phyloP scores from a whole-genome alignment of 2,329 filamentous ascomycete species.

The Didymella pomorum region DNA sequence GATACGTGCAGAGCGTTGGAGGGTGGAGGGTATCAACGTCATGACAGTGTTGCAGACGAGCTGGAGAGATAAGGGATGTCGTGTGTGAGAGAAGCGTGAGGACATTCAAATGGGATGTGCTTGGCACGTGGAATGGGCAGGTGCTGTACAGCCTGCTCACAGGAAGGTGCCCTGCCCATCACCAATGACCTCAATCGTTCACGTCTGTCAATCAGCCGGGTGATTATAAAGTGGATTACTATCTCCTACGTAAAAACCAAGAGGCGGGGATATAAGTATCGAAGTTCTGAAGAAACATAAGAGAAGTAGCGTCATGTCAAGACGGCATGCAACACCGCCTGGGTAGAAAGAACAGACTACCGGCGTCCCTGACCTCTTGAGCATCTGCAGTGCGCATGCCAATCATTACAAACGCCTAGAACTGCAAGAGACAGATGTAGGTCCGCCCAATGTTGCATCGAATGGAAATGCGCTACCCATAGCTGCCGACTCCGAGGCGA shows the following conservation, averaged over 20 bases:
- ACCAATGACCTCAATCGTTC: not conserved
- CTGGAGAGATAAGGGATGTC: not conserved
- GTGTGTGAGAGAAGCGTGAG: not conserved
- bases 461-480: constrained; percentile 42
- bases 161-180: not conserved
- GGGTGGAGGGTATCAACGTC: constrained; percentile 7
- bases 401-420: constrained; percentile 46
- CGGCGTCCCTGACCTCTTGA: constrained; percentile 34
- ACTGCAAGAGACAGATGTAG: constrained; percentile 39
- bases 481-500: constrained; percentile 22
- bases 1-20: not conserved
- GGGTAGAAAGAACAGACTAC: constrained; percentile 42
- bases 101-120: not conserved
- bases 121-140: not conserved
- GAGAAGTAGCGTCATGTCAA: constrained; percentile 48
- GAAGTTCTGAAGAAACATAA: constrained; percentile 53
- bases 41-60: not conserved
- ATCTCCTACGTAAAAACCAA: constrained; percentile 51
- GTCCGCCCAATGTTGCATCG: constrained; percentile 31
- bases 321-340: constrained; percentile 40
- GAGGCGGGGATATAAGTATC: constrained; percentile 52
- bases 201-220: constrained; percentile 27
- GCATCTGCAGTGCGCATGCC: constrained; percentile 39
- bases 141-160: not conserved
- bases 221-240: constrained; percentile 52